phyloP scores from a whole-genome alignment of 139 green algal species.

The Chlamydomonas sp. region DNA sequence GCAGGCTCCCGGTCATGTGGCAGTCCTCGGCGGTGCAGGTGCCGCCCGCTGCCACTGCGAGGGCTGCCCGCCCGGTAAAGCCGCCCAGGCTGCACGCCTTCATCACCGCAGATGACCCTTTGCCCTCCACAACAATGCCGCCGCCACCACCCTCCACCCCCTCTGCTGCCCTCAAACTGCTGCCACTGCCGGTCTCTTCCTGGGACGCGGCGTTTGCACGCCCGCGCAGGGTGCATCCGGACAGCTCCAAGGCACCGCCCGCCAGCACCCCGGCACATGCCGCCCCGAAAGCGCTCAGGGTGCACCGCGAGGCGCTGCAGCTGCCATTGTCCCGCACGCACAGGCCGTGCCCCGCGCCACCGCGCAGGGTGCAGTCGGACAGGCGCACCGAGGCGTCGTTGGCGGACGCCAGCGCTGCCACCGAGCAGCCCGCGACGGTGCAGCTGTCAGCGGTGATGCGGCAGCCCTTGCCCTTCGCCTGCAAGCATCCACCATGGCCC shows the following conservation, averaged over 20 bases:
- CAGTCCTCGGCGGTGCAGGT: slow-evolving; percentile 6
- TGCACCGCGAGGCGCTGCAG: not conserved
- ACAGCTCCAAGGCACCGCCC: slow-evolving; percentile 7
- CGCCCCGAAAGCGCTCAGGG: not conserved
- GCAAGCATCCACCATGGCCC: not conserved
- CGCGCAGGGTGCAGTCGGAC: not conserved
- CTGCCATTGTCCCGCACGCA: slow-evolving; percentile 11
- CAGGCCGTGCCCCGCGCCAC: not conserved
- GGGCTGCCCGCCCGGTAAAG: not conserved
- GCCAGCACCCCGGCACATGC: not conserved
- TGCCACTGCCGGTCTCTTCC: not conserved
- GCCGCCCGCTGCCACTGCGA: slow-evolving; percentile 15
- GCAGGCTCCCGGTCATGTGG: not conserved
- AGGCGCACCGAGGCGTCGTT: slow-evolving; percentile 3
- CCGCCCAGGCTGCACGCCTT: not conserved
- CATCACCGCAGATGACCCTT: slow-evolving; percentile 11
- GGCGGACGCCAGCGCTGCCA: not conserved
- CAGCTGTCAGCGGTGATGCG: not conserved
- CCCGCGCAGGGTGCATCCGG: not conserved
- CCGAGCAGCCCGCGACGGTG: not conserved
- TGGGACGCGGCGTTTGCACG: too few relatives aligned
- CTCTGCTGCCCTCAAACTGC: not conserved
- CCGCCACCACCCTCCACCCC: not conserved
- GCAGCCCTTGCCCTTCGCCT: slow-evolving; percentile 40
- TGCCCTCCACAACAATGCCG: slow-evolving; percentile 24